Conservation (phyloP, 768 basidiomycete species). For the Suillus placidus region DNA sequence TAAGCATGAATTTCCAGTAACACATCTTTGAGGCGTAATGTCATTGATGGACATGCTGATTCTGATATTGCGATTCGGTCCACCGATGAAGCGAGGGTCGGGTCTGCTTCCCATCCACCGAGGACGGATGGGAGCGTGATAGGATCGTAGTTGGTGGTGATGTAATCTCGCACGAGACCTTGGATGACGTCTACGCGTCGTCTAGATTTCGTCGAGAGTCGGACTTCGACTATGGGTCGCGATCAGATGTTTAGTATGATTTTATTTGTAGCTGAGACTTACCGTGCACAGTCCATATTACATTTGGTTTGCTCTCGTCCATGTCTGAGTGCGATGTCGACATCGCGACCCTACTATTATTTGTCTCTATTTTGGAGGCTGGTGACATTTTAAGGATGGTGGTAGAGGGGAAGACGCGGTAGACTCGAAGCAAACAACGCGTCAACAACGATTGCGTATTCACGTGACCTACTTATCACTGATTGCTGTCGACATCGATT, state of each 20-base stretch:
- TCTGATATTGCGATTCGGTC: conserved; percentile 78
- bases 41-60: conserved; percentile 58
- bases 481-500: not conserved
- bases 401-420: conserved; percentile 14
- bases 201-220: conserved; percentile 66
- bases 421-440: conserved; percentile 48
- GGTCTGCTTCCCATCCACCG: conserved; percentile 78
- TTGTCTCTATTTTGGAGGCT: not conserved
- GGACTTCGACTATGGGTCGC: conserved; percentile 71
- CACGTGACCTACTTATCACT: conserved; percentile 34
- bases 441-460: conserved; percentile 39
- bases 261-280: conserved; percentile 16
- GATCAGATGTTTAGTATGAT: not conserved
- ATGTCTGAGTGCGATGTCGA: conserved; percentile 7
- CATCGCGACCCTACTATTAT: not conserved
- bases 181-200: conserved; percentile 78
- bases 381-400: not conserved
- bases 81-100: conserved; percentile 71
- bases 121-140: conserved; percentile 72
- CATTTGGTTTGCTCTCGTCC: conserved; percentile 7
- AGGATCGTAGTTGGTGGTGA: conserved; percentile 59
- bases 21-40: conserved; percentile 59
- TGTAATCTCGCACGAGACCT: conserved; percentile 58
- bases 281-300: conserved; percentile 72
- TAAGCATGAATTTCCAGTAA: conserved; percentile 86